Evolutionary conservation across 163 green algal genomes (phyloP).

Genomic region (Smithsoniella earleae): DNA sequence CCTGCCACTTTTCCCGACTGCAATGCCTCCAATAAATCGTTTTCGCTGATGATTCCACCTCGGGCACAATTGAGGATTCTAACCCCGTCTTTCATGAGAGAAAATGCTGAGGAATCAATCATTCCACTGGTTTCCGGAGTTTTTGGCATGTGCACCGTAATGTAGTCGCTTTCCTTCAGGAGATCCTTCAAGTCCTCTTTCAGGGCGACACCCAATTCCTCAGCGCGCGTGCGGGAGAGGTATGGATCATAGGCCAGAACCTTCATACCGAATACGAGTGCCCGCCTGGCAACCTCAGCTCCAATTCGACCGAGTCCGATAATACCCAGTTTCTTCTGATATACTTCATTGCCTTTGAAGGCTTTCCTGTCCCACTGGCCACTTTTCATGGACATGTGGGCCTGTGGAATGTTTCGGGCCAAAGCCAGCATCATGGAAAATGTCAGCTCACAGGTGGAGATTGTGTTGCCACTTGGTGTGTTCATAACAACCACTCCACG

Average conservation of each 20-base stretch:
- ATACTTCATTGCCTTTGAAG: slow-evolving; percentile 76
- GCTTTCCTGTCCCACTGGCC: slow-evolving; percentile 79
- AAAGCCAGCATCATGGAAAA: slow-evolving; percentile 86
- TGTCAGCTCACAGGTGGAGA: slow-evolving; percentile 91
- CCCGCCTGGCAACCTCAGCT: slow-evolving; percentile 72
- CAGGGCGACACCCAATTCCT: slow-evolving; percentile 60
- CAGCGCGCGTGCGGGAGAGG: too few species aligned
- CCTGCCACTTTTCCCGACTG: slow-evolving; percentile 54
- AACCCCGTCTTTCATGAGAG: too few species aligned
- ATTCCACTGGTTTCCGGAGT: slow-evolving; percentile 70
- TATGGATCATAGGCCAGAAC: slow-evolving; percentile 92
- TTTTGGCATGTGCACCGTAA: slow-evolving; percentile 95
- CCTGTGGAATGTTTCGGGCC: slow-evolving; percentile 76
- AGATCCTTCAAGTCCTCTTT: slow-evolving; percentile 77
- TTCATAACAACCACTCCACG: slow-evolving; percentile 92
- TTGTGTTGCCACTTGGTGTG: slow-evolving; percentile 92
- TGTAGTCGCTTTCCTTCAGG: slow-evolving; percentile 76
- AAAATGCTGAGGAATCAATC: too few species aligned
- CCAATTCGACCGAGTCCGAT: slow-evolving; percentile 95
- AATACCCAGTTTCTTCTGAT: slow-evolving; percentile 83
- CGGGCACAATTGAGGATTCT: slow-evolving; percentile 89
- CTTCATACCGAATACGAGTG: slow-evolving; percentile 76
- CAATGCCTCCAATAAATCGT: slow-evolving; percentile 65
- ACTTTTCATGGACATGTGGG: slow-evolving; percentile 78
- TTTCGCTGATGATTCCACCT: slow-evolving; percentile 88